Evolutionary conservation across 1,284 basidiomycete species (phyloP).

Genomic region (Lignosus rhinocerotis): DNA sequence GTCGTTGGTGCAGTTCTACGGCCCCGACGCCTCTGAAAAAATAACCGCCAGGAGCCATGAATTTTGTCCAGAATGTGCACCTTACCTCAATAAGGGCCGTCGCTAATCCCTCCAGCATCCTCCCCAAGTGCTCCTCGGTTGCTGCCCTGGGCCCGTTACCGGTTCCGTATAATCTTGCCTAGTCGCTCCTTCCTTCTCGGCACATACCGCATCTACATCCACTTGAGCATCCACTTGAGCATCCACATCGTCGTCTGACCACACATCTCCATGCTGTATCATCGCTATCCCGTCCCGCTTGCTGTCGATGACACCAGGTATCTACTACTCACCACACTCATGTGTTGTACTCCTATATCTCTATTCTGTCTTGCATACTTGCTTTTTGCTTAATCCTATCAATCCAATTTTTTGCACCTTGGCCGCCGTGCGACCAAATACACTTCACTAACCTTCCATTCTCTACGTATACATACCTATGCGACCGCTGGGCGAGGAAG

Average conservation of each 20-base stretch:
- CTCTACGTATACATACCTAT: not conserved
- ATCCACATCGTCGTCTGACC: too few relatives aligned
- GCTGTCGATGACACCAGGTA: slow-evolving; percentile 9
- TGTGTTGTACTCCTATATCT: not conserved
- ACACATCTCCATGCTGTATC: slow-evolving; percentile 11
- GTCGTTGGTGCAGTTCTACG: slow-evolving; percentile 51
- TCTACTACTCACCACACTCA: not conserved
- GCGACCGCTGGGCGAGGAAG: not conserved
- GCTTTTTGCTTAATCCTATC: not conserved
- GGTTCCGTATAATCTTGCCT: not conserved
- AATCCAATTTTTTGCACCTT: not conserved
- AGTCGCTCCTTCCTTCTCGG: not conserved
- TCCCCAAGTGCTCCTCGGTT: not conserved
- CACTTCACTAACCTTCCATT: not conserved
- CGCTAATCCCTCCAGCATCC: slow-evolving; percentile 11
- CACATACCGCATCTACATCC: not conserved
- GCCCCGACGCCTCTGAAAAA: slow-evolving; percentile 65
- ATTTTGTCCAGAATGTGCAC: slow-evolving; percentile 64
- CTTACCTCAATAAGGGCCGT: slow-evolving; percentile 49
- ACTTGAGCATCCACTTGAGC: not conserved
- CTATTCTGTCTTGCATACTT: not conserved
- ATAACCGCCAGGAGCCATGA: slow-evolving; percentile 51
- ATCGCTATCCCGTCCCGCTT: slow-evolving; percentile 3
- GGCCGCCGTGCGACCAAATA: not conserved
- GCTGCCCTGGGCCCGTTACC: not conserved